A percentile compares a stretch with the other conserved stretches of the same genome.
Evolutionary conservation across 768 basidiomycete species (phyloP).

Genomic region (Suillus subaureus): DNA sequence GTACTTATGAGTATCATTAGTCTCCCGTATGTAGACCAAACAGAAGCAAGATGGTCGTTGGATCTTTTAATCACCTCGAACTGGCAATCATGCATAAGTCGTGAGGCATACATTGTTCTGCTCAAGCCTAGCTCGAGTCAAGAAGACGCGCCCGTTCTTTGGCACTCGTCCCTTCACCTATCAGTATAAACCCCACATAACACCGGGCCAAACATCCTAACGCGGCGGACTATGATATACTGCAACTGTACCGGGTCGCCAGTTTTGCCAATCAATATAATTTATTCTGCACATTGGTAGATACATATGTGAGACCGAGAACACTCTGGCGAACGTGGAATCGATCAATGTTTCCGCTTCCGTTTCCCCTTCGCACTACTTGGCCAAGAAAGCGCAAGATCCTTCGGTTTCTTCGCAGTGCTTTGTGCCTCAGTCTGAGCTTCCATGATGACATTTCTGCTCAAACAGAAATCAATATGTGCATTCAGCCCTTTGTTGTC

Average conservation of each 20-base stretch:
- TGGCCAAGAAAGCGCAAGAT: not conserved
- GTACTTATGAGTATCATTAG: no score
- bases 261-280: not conserved
- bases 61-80: not conserved
- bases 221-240: not conserved
- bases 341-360: slow-evolving; percentile 15
- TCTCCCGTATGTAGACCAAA: not conserved
- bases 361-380: slow-evolving; percentile 16
- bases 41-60: no score
- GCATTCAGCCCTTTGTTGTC: slow-evolving; percentile 81
- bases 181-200: not conserved
- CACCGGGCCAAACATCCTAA: not conserved
- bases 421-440: slow-evolving; percentile 49
- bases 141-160: not conserved
- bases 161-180: not conserved
- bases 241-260: not conserved
- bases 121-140: not conserved
- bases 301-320: not conserved
- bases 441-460: slow-evolving; percentile 72
- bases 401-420: slow-evolving; percentile 17
- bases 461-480: slow-evolving; percentile 91
- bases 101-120: not conserved
- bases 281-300: not conserved
- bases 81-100: not conserved
- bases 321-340: not conserved